Evolutionary conservation across 257 asterid species (phyloP), one percentile per base, ranked within the genome.

Genomic region (Lycium barbarum): DNA sequence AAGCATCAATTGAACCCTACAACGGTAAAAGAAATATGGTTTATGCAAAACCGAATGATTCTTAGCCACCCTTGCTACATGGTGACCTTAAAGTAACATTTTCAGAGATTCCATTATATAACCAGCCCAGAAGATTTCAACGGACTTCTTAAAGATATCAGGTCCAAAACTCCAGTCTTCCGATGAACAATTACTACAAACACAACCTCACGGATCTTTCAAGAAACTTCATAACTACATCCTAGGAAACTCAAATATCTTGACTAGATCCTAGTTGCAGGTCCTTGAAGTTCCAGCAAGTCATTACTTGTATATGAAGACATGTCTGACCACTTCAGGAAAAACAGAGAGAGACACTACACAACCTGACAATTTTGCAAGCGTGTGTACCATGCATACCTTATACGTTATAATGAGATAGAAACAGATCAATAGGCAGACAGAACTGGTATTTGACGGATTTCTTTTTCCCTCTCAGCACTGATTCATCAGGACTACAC

Each of bases 21-120:
- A 51, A 18, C 49, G 22, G 45, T 49, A 26, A 49, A 53, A 76
- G 22, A 76, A 14, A 7, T 49, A 22, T 8, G 47, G 49, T 53
- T 51, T 51, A 51, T 74, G 22, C 81, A 73, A 2, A 49, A 12
- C 11, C 2, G 20, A 54, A 2, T 47, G 80, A 73, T 45, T 45
- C 80, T 47, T 43, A 49, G 59, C 80, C 80, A 47, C 59, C 80
- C 80, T 45, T 45, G 17, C 40, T 20, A n/a, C 58, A 47, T 73
- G n/a, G 80, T 20, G 6, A 47, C 80, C 80, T 65, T 47, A 47
- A 45, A 9, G 40, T 12, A 45, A n/a, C 3, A n/a, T 59, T 49
- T 73, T 47, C 45, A 45, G 80, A 73, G 58, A 73, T 20, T 49
- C 43, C 13, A 49, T 20, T 11, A 22, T 9, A 74, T 14, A 76